Evolutionary conservation across 768 basidiomycete species (phyloP), one percentile per base, ranked within the genome.

Genomic region (Naganishia vaughanmartiniae): DNA sequence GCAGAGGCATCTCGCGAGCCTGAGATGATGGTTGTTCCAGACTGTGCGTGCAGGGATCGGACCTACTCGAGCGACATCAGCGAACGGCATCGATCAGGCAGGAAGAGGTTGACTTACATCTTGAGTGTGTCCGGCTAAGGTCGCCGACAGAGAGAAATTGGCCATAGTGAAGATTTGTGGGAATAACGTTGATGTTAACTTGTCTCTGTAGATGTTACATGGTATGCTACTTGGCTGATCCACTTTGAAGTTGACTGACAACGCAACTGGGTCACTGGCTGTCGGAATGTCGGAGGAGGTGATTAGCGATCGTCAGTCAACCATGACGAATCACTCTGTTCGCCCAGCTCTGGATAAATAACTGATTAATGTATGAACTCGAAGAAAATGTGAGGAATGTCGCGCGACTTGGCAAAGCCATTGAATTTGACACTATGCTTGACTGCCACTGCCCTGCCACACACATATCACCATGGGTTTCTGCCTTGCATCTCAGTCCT

Each of bases 1-100:
- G 92, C 90, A 51, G 92, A 91, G 19, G 90, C 84, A 85, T 97
- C 94, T 78, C 94, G 88, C 55, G 94, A 96, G 71, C 90, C 90
- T 26, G 93, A 96, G 72, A 98, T 85, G 73, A 97, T 83, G 73
- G 92, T 85, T 74, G 87, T 84, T 80, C 90, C 84, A 33, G 87
- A 87, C 42, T 92, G 91, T 54, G 91, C 87, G 66, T 83, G 86
- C 72, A 97, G 84, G 42, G 87, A 89, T 77, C 92, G 89, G 74
- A 95, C 93, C 92, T 95, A 58, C 34, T 1, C 53, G 24, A 54
- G 19, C n/a, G 21, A 9, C 15, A 33, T 24, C 4, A n/a, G 46
- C 5, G 45, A 75, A 75, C 71, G 73, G 28, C 57, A 72, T 30
- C 67, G 72, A 68, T 72, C 79, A 72, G 77, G 73, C 75, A 78